These are phyloP conservation scores for Diplogelasinospora grovesii DNA, from an alignment of 495 filamentous ascomycete species.

Conservation along the genomic window DNA sequence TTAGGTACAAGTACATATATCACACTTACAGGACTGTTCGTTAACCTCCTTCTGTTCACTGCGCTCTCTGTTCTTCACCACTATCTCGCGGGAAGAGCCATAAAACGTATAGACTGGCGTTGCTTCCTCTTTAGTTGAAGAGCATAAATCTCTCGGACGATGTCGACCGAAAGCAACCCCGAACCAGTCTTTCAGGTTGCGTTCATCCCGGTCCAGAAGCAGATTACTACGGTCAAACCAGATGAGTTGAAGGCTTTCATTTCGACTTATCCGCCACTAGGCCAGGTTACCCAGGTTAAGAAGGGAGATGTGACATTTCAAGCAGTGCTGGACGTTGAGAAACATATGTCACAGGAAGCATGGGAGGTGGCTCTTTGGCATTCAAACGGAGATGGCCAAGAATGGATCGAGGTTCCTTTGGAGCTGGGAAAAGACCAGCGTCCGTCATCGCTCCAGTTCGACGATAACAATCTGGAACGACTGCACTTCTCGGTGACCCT, in stretches of 20 bases:
- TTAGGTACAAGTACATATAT: too few species aligned
- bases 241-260: conserved; percentile 26
- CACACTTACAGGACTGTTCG: not conserved
- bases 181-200: conserved; percentile 15
- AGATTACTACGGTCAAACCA: conserved; percentile 1
- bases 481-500: conserved; percentile 42
- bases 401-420: conserved; percentile 46
- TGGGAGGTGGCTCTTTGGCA: conserved; percentile 80
- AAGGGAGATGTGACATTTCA: conserved; percentile 50
- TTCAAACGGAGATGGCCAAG: conserved; percentile 36
- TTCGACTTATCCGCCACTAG: conserved; percentile 57
- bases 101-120: too few species aligned
- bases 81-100: too few species aligned
- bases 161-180: conserved; percentile 6
- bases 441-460: conserved; percentile 31
- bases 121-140: too few species aligned
- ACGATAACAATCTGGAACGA: conserved; percentile 23
- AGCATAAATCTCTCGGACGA: too few species aligned
- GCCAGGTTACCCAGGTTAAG: conserved; percentile 57
- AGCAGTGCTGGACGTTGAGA: conserved; percentile 64
- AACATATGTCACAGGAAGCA: conserved; percentile 42
- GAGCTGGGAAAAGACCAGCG: conserved; percentile 28
- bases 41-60: not conserved
- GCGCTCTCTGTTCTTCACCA: not conserved
- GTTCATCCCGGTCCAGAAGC: conserved; percentile 16